Percentiles rank a stretch among this genome's conserved stretches.
phyloP scores from a whole-genome alignment of 208 protist genomes.

The Crithidia expoeki region DNA sequence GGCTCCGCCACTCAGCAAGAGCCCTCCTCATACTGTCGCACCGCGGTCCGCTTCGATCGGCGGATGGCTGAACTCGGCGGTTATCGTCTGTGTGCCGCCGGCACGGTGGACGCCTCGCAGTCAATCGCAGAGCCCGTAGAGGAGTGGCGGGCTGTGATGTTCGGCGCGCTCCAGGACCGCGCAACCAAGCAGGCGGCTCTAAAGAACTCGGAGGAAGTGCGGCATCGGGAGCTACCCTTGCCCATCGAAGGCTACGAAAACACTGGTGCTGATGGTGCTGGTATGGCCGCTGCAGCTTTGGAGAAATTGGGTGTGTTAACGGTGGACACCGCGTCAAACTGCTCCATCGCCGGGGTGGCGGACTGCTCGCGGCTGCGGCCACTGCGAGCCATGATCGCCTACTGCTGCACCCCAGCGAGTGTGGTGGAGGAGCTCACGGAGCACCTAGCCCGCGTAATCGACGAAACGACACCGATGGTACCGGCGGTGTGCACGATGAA shows the following conservation, averaged over 20 bases:
- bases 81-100: slow-evolving; percentile 31
- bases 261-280: not conserved
- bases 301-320: not conserved
- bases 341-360: slow-evolving; percentile 6
- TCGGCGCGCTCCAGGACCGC: slow-evolving; percentile 25
- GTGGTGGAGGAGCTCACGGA: slow-evolving; percentile 23
- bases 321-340: slow-evolving; percentile 3
- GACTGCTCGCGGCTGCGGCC: slow-evolving; percentile 1
- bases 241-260: not conserved
- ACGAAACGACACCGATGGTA: slow-evolving; percentile 18
- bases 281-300: not conserved
- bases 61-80: slow-evolving; percentile 46
- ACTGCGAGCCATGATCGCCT: slow-evolving; percentile 22
- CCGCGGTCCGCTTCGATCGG: slow-evolving; percentile 36
- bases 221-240: slow-evolving; percentile 5
- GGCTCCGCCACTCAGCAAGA: slow-evolving; percentile 31
- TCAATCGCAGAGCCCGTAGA: slow-evolving; percentile 36
- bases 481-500: slow-evolving; percentile 37
- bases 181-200: not conserved
- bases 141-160: slow-evolving; percentile 40
- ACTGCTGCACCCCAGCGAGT: slow-evolving; percentile 20
- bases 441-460: slow-evolving; percentile 25
- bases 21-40: slow-evolving; percentile 35
- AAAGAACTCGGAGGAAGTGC: slow-evolving; percentile 5
- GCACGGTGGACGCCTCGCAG: slow-evolving; percentile 20